Conservation (phyloP, 768 basidiomycete species). For the Leucosporidium creatinivorum region DNA sequence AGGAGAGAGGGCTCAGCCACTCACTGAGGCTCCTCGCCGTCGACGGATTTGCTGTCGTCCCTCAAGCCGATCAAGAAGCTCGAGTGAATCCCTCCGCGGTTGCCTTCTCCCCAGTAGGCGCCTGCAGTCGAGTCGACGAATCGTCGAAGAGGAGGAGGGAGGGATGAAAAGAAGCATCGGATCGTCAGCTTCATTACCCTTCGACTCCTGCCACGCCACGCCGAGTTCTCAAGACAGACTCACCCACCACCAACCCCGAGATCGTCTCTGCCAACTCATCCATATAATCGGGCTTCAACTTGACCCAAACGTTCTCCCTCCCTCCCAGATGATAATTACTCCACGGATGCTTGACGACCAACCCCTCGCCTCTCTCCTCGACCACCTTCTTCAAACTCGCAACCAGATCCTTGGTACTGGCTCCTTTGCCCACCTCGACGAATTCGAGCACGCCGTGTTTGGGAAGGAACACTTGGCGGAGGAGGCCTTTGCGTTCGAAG, state of each 20-base stretch:
- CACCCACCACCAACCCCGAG: conserved; percentile 83
- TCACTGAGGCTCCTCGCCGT: conserved; percentile 60
- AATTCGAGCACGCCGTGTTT: conserved; percentile 71
- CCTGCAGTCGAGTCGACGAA: no score
- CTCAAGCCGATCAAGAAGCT: conserved; percentile 68
- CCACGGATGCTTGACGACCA: conserved; percentile 79
- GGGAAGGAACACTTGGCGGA: conserved; percentile 60
- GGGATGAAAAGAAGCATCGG: no score
- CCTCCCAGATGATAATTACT: conserved; percentile 79
- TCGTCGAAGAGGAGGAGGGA: no score
- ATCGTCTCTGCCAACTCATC: conserved; percentile 89
- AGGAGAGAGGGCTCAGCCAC: conserved; percentile 15
- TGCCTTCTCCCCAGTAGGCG: conserved; percentile 80
- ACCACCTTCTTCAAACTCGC: conserved; percentile 75
- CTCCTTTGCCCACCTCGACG: conserved; percentile 62
- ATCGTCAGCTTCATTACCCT: no score
- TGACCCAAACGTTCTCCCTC: conserved; percentile 86
- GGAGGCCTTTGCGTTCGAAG: conserved; percentile 68
- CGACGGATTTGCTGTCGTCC: conserved; percentile 53
- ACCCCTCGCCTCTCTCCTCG: conserved; percentile 78
- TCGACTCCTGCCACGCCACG: no score
- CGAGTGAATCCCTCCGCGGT: conserved; percentile 78
- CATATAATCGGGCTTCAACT: conserved; percentile 53
- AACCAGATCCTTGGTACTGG: conserved; percentile 72
- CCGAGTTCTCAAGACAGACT: no score